These are phyloP conservation scores for Cordia subcordata DNA, from an alignment of 257 asterid genomes.

Conservation along the genomic window DNA sequence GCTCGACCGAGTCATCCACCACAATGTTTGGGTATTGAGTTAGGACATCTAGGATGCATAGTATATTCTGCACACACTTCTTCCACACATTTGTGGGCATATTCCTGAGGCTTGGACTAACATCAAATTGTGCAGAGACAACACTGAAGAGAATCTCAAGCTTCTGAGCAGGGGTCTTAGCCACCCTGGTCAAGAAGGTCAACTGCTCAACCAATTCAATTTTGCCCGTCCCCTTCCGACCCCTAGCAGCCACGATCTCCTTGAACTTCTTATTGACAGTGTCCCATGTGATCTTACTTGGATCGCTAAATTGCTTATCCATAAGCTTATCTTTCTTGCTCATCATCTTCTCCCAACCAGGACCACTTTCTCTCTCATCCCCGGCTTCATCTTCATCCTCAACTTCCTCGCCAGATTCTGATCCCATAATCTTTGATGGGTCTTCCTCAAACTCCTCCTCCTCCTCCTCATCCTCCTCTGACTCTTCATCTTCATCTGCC, in stretches of 20 bases:
- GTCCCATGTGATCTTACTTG: conserved; percentile 93
- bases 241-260: conserved; percentile 87
- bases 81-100: conserved; percentile 98
- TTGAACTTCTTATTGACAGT: conserved; percentile 83
- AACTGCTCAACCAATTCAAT: conserved; percentile 92
- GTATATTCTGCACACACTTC: conserved; percentile 72
- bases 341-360: conserved; percentile 79
- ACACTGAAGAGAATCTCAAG: conserved; percentile 91
- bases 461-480: conserved; percentile 58
- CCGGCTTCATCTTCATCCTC: conserved; percentile 44
- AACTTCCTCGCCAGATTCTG: conserved; percentile 38
- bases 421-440: conserved; percentile 26
- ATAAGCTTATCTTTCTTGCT: conserved; percentile 88
- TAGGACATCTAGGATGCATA: conserved; percentile 64
- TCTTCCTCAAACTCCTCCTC: conserved; percentile 48
- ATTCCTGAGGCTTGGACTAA: conserved; percentile 79
- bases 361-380: conserved; percentile 27
- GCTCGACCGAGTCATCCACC: conserved; percentile 87
- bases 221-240: conserved; percentile 91
- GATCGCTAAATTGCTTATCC: conserved; percentile 87
- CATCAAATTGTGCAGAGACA: conserved; percentile 90
- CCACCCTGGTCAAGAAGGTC: conserved; percentile 82
- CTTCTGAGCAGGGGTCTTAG: conserved; percentile 97
- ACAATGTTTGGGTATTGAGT: conserved; percentile 78
- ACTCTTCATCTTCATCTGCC: conserved; percentile 54